phyloP scores from a whole-genome alignment of 2,329 filamentous ascomycete genomes.

The Penicillium sp. region DNA sequence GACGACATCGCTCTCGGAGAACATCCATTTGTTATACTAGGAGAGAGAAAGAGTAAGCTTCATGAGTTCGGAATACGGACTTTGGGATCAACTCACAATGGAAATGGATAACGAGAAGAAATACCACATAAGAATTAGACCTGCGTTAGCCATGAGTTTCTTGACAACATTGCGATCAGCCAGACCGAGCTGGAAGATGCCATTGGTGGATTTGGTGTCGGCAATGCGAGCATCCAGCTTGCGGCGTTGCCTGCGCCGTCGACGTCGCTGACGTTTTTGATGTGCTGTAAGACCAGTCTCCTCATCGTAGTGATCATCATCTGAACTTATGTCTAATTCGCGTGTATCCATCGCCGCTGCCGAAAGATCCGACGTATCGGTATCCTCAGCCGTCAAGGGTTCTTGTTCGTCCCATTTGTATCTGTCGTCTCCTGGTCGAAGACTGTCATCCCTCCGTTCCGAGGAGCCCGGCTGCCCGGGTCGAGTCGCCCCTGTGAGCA shows the following conservation, averaged over 20 bases:
- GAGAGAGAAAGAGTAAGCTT: neutral
- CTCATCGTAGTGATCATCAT: constrained; percentile 82
- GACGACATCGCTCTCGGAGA: constrained; percentile 77
- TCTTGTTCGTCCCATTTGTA: constrained; percentile 35
- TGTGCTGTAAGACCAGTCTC: constrained; percentile 80
- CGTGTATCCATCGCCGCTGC: constrained; percentile 47
- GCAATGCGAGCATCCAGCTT: constrained; percentile 69
- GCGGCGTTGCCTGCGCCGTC: constrained; percentile 66
- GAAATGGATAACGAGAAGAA: constrained; percentile 92
- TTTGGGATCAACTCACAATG: constrained; percentile 61
- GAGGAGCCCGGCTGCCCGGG: constrained; percentile 43
- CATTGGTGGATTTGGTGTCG: constrained; percentile 63
- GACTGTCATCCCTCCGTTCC: constrained; percentile 38
- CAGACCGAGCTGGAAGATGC: constrained; percentile 59
- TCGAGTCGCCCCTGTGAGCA: constrained; percentile 47
- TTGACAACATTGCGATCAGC: constrained; percentile 73
- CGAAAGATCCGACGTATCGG: constrained; percentile 42
- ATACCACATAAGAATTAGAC: constrained; percentile 86
- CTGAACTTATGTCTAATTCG: constrained; percentile 62
- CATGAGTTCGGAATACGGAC: neutral
- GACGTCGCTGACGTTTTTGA: constrained; percentile 65
- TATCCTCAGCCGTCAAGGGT: constrained; percentile 34
- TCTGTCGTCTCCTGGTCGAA: constrained; percentile 24
- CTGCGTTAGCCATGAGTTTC: constrained; percentile 69
- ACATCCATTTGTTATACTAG: constrained; percentile 99